A percentile compares a stretch with the other conserved stretches of the same genome.
Evolutionary conservation across 208 protist genomes (phyloP).

Genomic region (Acanthamoeba royreba): DNA sequence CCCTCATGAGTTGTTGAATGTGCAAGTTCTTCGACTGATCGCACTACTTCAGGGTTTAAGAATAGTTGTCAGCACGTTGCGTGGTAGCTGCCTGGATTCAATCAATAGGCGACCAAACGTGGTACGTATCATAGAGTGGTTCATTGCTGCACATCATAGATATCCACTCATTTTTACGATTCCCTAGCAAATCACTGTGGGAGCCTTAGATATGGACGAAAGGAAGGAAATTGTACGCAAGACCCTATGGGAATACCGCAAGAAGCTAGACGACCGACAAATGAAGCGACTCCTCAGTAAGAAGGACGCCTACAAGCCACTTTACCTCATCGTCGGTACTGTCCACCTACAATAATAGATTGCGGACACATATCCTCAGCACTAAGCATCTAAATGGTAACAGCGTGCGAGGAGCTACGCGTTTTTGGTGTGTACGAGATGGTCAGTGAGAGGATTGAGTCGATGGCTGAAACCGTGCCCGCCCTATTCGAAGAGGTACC

Average conservation of each 20-base stretch:
- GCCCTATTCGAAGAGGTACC: constrained; percentile 44
- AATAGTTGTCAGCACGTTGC: constrained; percentile 44
- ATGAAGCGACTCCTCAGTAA: constrained; percentile 2
- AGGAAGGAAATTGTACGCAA: constrained; percentile 24
- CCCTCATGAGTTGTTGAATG: neutral
- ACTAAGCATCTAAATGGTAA: too few species aligned
- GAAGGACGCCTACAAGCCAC: constrained; percentile 44
- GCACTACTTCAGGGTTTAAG: neutral
- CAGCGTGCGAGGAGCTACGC: constrained; percentile 53
- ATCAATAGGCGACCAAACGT: neutral
- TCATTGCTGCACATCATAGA: neutral
- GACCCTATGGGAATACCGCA: constrained; percentile 28
- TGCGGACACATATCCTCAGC: too few species aligned
- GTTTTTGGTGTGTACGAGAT: constrained; percentile 52
- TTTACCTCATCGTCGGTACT: constrained; percentile 13
- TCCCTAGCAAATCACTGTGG: neutral
- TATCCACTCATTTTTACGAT: neutral
- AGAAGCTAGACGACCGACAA: constrained; percentile 48
- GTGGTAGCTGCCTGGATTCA: constrained; percentile 10
- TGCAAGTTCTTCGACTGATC: neutral
- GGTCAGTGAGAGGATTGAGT: constrained; percentile 25
- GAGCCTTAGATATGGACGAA: neutral
- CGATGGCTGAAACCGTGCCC: constrained; percentile 35
- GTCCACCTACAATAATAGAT: neutral
- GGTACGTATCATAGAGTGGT: too few species aligned